Conservation (phyloP, 1,139 yeast species). For the Waltiozyma solani region DNA sequence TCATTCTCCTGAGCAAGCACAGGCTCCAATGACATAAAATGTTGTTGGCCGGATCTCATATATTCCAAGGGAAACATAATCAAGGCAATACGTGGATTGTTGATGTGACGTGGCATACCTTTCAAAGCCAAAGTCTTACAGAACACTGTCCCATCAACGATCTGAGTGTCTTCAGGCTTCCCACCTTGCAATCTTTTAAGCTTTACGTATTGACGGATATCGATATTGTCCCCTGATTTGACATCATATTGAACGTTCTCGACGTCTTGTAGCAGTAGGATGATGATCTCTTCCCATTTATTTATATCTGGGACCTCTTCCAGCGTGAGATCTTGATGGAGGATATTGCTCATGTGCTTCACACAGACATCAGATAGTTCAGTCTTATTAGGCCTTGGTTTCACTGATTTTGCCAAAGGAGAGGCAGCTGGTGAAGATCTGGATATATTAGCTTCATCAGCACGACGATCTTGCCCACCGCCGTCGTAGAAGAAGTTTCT, state of each 20-base stretch:
- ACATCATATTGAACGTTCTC: constrained; percentile 45
- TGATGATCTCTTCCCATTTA: constrained; percentile 43
- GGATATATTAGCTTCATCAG: too few relatives aligned
- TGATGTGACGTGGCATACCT: constrained; percentile 56
- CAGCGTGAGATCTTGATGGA: constrained; percentile 58
- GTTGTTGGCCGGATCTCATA: constrained; percentile 49
- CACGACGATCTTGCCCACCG: neutral
- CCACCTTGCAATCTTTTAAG: constrained; percentile 81
- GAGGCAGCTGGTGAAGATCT: too few relatives aligned
- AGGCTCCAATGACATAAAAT: constrained; percentile 72
- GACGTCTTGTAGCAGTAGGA: constrained; percentile 32
- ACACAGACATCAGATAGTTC: constrained; percentile 26
- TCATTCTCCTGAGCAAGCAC: constrained; percentile 85
- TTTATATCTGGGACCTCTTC: constrained; percentile 50
- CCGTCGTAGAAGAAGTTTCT: neutral
- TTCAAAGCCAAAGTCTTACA: constrained; percentile 81
- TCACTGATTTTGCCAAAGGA: neutral
- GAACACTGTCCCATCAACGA: constrained; percentile 73
- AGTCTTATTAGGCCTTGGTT: constrained; percentile 10
- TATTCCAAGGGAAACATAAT: constrained; percentile 89
- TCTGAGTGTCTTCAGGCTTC: constrained; percentile 43
- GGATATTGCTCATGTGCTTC: constrained; percentile 23
- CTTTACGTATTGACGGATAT: constrained; percentile 80
- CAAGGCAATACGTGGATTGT: constrained; percentile 67
- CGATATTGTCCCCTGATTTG: constrained; percentile 62